Evolutionary conservation across 2,329 filamentous ascomycete species (phyloP), one percentile per base, ranked within the genome.

Genomic region (Aspergillus tamarii): DNA sequence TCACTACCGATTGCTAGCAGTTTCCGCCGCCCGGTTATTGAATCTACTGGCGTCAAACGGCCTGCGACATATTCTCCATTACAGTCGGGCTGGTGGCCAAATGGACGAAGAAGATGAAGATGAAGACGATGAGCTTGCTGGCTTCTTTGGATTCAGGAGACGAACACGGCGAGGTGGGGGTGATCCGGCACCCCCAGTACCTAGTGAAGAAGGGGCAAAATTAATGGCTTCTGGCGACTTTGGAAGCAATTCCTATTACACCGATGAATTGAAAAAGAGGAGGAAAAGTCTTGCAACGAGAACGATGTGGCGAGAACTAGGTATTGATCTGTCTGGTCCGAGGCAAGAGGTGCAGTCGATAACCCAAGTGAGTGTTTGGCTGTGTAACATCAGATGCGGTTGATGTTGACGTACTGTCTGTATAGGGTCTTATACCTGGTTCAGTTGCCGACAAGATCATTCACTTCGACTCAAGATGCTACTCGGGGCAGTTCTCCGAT

Each of bases 401-500:
- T 65, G 55, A 66, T 45, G 16, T 23, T 54, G 21, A 48, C 9
- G n/a, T 21, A 30, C 19, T 6, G 8, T 9, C 1, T n/a, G 23
- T 69, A 3, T 74, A 95, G 86, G 85, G 85, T 34, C 85, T 97
- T 81, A 88, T 97, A 63, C 94, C 95, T 0, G 85, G 86, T 3
- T 90, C 89, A 0, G 86, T 86, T 28, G 90, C 93, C 0, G 94
- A 98, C 74, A 91, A 91, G 72, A 91, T 97, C 65, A 90, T 98
- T 66, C 91, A 96, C 72, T 96, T 94, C 74, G 88, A 94, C 61
- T 86, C 90, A 6, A 89, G 92, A 46, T 94, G 95, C 59, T 98
- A 98, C 74, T 97, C 93, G 3, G 95, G 95, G 1, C 94, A 98
- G 75, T 99, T 98, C 76, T 97, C 93, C 0, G 92, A 96, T 68